Percentiles rank a stretch among this genome's conserved stretches.
Evolutionary conservation across 768 basidiomycete genomes (phyloP).

Genomic region (Pleurotus cornucopiae): DNA sequence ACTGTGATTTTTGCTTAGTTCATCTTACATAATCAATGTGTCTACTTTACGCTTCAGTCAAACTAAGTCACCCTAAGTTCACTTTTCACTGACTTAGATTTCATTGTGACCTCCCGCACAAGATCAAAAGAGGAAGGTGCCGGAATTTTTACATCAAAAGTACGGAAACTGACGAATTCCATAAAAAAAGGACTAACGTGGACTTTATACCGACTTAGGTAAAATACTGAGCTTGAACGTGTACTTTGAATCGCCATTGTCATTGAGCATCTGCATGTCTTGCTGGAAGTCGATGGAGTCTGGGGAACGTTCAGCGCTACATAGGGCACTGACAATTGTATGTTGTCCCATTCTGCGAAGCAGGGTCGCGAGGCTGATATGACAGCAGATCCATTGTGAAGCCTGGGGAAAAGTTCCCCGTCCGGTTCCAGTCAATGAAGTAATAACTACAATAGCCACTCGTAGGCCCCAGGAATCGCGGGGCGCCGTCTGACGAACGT

Average conservation of each 20-base stretch:
- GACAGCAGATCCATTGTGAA: neutral
- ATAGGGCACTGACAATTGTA: neutral
- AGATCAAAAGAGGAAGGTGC: too few species aligned
- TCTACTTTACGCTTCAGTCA: too few species aligned
- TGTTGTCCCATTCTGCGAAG: neutral
- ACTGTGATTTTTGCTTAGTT: too few species aligned
- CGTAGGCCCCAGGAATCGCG: constrained; percentile 1
- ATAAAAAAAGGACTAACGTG: too few species aligned
- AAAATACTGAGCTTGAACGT: neutral
- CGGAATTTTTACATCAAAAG: too few species aligned
- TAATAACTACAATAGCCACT: constrained; percentile 3
- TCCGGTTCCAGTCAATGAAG: neutral
- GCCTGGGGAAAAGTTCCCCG: neutral
- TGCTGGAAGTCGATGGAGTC: neutral
- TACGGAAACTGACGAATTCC: too few species aligned
- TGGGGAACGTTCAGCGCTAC: neutral
- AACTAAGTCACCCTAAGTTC: too few species aligned
- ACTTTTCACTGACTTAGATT: too few species aligned
- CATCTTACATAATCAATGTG: too few species aligned
- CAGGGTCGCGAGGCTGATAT: neutral
- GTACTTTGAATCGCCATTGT: neutral
- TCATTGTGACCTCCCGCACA: too few species aligned
- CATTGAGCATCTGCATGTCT: constrained; percentile 2
- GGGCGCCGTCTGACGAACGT: neutral
- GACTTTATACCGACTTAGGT: too few species aligned